Evolutionary conservation across 2,329 filamentous ascomycete species (phyloP).

Genomic region (Periconia digitata): DNA sequence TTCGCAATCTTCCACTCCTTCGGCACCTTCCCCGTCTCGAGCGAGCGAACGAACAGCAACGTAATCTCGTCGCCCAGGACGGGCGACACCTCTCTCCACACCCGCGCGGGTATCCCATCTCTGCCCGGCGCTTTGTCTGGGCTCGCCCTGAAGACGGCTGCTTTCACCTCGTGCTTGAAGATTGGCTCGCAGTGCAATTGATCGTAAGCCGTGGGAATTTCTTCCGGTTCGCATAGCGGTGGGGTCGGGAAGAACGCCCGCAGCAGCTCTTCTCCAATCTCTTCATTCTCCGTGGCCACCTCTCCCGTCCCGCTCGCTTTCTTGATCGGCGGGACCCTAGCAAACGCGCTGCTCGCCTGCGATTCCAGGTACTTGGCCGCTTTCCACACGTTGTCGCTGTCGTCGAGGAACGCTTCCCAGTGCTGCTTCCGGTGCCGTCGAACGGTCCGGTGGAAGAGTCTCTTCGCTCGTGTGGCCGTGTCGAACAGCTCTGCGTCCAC

Average conservation of each 20-base stretch:
- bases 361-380: conserved; percentile 12
- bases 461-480: conserved; percentile 12
- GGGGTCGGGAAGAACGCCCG: conserved; percentile 15
- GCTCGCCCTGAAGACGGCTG: conserved; percentile 14
- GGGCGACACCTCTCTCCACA: conserved; percentile 24
- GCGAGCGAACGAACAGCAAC: conserved; percentile 17
- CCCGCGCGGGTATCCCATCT: conserved; percentile 11
- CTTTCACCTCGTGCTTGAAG: conserved; percentile 15
- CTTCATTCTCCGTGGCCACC: conserved; percentile 12
- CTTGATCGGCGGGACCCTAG: conserved; percentile 12
- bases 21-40: conserved; percentile 19
- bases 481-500: conserved; percentile 8
- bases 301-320: conserved; percentile 10
- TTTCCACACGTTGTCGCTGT: conserved; percentile 16
- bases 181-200: conserved; percentile 15
- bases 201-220: conserved; percentile 9
- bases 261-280: conserved; percentile 15
- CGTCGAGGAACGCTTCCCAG: conserved; percentile 12
- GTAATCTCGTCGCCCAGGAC: conserved; percentile 20
- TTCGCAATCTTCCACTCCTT: conserved; percentile 22
- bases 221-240: conserved; percentile 12
- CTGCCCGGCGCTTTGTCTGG: conserved; percentile 14
- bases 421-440: conserved; percentile 13
- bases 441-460: conserved; percentile 14
- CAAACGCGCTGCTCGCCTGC: conserved; percentile 8